A percentile compares a stretch with the other conserved stretches of the same genome.
Evolutionary conservation across 73 alveolate species (phyloP).

Genomic region (Blepharisma japonicum): DNA sequence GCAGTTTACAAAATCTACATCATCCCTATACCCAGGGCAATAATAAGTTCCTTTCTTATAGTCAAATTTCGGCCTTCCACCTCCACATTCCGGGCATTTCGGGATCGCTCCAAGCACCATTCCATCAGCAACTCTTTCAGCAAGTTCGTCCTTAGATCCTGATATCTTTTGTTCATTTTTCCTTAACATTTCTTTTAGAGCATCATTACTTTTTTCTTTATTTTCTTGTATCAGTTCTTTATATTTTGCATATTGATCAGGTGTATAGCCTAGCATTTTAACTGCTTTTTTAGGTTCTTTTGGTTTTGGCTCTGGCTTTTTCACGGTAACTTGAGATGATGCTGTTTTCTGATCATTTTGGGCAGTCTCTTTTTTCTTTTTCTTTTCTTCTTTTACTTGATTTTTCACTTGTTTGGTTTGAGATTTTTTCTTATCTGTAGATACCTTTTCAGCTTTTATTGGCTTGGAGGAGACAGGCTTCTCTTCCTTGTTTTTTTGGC

Average conservation of each 20-base stretch:
- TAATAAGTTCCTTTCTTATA: constrained; percentile 43
- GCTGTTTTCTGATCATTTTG: no score
- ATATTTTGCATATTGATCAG: constrained; percentile 25
- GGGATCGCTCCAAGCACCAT: constrained; percentile 64
- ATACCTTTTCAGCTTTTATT: no score
- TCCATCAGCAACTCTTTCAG: constrained; percentile 61
- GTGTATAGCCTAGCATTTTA: constrained; percentile 18
- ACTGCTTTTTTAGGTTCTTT: background rate
- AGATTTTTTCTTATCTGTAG: no score
- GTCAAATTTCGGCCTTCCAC: constrained; percentile 63
- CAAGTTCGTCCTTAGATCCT: constrained; percentile 58
- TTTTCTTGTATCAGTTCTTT: constrained; percentile 8
- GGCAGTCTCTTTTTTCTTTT: no score
- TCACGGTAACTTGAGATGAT: no score
- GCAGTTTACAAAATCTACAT: constrained; percentile 52
- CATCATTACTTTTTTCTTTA: constrained; percentile 24
- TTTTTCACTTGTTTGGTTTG: no score
- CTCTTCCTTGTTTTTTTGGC: no score
- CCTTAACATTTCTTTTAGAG: constrained; percentile 33
- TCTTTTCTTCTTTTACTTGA: no score
- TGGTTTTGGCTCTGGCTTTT: no score
- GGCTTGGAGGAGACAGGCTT: no score
- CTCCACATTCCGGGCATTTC: constrained; percentile 64
- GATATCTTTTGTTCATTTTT: constrained; percentile 45
- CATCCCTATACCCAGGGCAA: constrained; percentile 67